Evolutionary conservation across 352 stramenopile genomes (phyloP).

Genomic region (Phytophthora crassamura): DNA sequence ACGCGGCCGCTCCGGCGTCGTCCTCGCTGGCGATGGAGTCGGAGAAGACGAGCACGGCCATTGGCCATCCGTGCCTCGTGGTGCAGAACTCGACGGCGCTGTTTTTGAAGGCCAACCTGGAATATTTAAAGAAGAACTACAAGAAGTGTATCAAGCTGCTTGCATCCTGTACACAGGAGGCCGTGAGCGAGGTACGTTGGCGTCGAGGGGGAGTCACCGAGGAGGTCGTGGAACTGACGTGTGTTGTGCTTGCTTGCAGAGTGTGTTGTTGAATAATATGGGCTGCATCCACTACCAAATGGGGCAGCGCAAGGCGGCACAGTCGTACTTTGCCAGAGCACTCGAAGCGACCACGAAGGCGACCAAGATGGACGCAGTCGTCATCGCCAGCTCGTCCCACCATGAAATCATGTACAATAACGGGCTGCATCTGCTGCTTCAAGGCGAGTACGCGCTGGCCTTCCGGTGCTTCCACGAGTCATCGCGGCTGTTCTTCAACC

Average conservation of each 20-base stretch:
- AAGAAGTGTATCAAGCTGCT: conserved; percentile 95
- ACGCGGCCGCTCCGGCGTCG: conserved; percentile 13
- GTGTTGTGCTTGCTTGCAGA: conserved; percentile 37
- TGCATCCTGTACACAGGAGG: conserved; percentile 86
- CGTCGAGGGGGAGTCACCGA: background rate
- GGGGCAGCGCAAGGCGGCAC: conserved; percentile 88
- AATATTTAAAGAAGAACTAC: conserved; percentile 95
- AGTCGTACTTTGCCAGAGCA: conserved; percentile 92
- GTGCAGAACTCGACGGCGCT: conserved; percentile 90
- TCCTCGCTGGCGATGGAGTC: conserved; percentile 43
- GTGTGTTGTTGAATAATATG: conserved; percentile 91
- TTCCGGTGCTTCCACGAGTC: conserved; percentile 92
- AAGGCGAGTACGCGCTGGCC: conserved; percentile 81
- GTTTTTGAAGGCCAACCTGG: conserved; percentile 94
- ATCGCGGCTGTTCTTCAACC: conserved; percentile 91
- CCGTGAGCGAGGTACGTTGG: conserved; percentile 73
- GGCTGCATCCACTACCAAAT: conserved; percentile 94
- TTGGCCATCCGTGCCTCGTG: conserved; percentile 78
- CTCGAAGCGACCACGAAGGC: conserved; percentile 70
- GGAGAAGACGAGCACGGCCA: conserved; percentile 78
- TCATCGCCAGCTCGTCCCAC: conserved; percentile 78
- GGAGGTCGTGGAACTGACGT: conserved; percentile 1
- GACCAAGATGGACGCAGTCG: conserved; percentile 60
- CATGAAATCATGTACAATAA: conserved; percentile 95
- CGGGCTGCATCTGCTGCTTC: conserved; percentile 87